Evolutionary conservation across 192 early-diverging fungal genomes (phyloP), one percentile per base, ranked within the genome.

Genomic region (Spinellus fusiger): DNA sequence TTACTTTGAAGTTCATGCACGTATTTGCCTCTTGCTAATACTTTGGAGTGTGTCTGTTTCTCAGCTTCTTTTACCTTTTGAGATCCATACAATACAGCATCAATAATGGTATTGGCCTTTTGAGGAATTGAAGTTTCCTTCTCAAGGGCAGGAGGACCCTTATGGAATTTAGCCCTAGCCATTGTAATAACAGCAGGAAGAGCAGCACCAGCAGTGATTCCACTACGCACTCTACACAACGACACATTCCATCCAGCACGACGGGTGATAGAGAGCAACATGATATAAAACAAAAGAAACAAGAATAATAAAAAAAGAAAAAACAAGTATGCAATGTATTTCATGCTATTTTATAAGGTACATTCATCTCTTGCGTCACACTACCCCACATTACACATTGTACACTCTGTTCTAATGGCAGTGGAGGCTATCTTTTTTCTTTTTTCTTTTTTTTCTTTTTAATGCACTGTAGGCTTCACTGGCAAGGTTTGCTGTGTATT

Each of bases 1-100:
- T 68, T 75, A 88, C 86, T 86, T 61, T 86, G 77, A 47, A 94
- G 68, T 70, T 97, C 93, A 73, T 94, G 92, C 15, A 95, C 89
- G 60, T 90, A 94, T 76, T 94, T 94, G 44, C 90, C 89, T 35
- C 89, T 75, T 9, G 89, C 87, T 28, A 92, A 61, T n/a, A 85
- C 66, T 71, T 91, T 91, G 23, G 89, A 90, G 55, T 91, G 79
- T 10, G 89, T 88, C 59, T 73, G 66, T 26, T 69, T 65, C 32
- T 77, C 77, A 52, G 83, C 83, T 65, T 85, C 77, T 26, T 75
- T 64, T 54, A 77, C 78, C 54, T 80, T 69, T 62, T 82, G 76
- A 1, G 83, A 85, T 31, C 83, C 83, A 58, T 85, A 87, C 49
- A 92, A 73, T 54, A 92, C 81, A 33, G 86, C 79, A 59, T 79